Evolutionary conservation across 148 eudicot genomes (phyloP), one percentile per base, ranked within the genome.

Genomic region (Suaeda aralocaspica): DNA sequence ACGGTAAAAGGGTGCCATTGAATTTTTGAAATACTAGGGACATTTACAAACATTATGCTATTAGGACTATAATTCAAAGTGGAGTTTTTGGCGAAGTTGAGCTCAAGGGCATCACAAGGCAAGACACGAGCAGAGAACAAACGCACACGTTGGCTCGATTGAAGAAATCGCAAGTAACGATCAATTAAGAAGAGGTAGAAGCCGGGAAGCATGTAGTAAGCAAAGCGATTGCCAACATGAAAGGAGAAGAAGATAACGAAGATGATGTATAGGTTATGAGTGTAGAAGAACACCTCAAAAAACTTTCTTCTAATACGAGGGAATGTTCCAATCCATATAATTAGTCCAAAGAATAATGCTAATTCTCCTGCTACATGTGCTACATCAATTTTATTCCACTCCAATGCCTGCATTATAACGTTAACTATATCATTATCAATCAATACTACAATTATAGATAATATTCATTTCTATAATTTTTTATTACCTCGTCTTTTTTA

Each of bases 1-100:
- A 94, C 33, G 0, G 96, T 91, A 59, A 91, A 94, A 12, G 98
- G 98, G 73, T 94, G 98, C 98, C 98, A 94, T 65, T 94, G 98
- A 21, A 89, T 76, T 80, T 82, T 91, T n/a, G 98, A 94, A 74
- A 94, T 84, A 71, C 81, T 71, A 0, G 97, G 96, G 2, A 94
- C 84, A 71, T 94, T 89, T 25, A 94, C 7, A 52, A 91, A 94
- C 51, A 94, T 65, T 30, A 83, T 84, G 78, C 97, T 91, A 14
- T 96, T 89, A 42, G 98, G 97, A 9, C 74, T 87, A 56, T 87
- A 94, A 41, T 50, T 79, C 81, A 91, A 81, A 86, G 84, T 84
- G 66, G 55, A 53, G 74, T 71, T 85, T 76, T 92, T 92, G 52
- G 92, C 83, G 71, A 92, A 90, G 84, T 86, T 87, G 67, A 92